phyloP scores from a whole-genome alignment of 768 basidiomycete genomes.

The Mycena venus region DNA sequence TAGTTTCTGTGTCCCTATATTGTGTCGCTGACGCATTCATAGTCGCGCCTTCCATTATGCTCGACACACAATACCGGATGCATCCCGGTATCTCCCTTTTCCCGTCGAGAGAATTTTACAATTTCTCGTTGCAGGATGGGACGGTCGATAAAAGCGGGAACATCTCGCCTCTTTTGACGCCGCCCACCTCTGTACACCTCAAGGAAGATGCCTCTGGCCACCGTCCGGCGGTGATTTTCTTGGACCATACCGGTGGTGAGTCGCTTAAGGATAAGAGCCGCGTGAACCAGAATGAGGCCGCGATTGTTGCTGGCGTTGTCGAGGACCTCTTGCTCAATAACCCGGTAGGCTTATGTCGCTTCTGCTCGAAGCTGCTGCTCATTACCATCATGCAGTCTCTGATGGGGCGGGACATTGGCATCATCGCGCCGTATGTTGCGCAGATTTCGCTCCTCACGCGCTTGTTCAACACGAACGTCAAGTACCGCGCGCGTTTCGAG shows the following conservation, averaged over 20 bases:
- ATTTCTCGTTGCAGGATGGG: conserved; percentile 77
- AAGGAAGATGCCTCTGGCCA: conserved; percentile 53
- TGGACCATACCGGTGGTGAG: conserved; percentile 85
- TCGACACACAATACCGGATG: conserved; percentile 97
- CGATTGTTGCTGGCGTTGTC: conserved; percentile 82
- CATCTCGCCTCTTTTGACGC: conserved; percentile 63
- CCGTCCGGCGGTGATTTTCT: conserved; percentile 79
- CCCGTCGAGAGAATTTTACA: conserved; percentile 89
- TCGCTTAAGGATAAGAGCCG: conserved; percentile 76
- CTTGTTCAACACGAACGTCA: conserved; percentile 68
- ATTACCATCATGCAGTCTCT: conserved; percentile 60
- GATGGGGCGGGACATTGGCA: conserved; percentile 83
- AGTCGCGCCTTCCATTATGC: conserved; percentile 93
- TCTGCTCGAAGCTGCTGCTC: conserved; percentile 25
- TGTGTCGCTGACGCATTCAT: conserved; percentile 21
- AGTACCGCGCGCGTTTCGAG: conserved; percentile 67
- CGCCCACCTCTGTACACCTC: conserved; percentile 73
- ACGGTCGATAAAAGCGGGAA: conserved; percentile 71
- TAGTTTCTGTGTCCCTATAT: not conserved
- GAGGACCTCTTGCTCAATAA: conserved; percentile 86
- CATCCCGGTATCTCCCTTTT: conserved; percentile 91
- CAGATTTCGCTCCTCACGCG: conserved; percentile 85
- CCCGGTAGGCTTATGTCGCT: conserved; percentile 62
- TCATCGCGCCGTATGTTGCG: conserved; percentile 93
- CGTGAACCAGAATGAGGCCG: conserved; percentile 83